Evolutionary conservation across 257 asterid species (phyloP).

Genomic region (Nicotiana attenuata): DNA sequence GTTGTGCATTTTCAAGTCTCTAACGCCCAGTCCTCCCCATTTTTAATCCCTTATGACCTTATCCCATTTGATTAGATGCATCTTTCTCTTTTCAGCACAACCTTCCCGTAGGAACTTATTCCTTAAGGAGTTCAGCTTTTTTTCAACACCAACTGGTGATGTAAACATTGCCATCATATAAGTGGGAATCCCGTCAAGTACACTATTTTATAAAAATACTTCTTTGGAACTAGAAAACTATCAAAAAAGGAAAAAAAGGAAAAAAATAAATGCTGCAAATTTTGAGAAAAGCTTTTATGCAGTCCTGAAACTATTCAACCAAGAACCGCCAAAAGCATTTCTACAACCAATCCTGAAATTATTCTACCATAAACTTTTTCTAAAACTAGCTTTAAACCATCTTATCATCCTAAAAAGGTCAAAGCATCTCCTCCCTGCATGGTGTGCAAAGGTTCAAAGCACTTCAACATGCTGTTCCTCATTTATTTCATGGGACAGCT

Average conservation of each 20-base stretch:
- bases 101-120: background rate
- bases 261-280: background rate
- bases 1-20: background rate
- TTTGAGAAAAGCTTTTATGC: background rate
- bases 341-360: background rate
- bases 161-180: background rate
- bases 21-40: background rate
- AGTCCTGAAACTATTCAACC: background rate
- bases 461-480: background rate
- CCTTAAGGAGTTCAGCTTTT: background rate
- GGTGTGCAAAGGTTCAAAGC: background rate
- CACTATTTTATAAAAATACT: background rate
- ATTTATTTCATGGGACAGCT: background rate
- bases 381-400: slow-evolving; percentile 1
- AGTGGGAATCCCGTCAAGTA: background rate
- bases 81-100: background rate
- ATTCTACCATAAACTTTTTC: background rate
- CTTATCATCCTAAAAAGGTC: background rate
- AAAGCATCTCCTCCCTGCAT: background rate
- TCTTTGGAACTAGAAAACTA: background rate
- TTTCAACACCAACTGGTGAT: background rate
- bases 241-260: background rate
- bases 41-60: background rate
- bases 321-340: background rate
- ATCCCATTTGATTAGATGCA: background rate